A percentile compares a stretch with the other conserved stretches of the same genome.
Conservation (phyloP, 2,329 filamentous ascomycete genomes). For the Hortaea werneckii region DNA sequence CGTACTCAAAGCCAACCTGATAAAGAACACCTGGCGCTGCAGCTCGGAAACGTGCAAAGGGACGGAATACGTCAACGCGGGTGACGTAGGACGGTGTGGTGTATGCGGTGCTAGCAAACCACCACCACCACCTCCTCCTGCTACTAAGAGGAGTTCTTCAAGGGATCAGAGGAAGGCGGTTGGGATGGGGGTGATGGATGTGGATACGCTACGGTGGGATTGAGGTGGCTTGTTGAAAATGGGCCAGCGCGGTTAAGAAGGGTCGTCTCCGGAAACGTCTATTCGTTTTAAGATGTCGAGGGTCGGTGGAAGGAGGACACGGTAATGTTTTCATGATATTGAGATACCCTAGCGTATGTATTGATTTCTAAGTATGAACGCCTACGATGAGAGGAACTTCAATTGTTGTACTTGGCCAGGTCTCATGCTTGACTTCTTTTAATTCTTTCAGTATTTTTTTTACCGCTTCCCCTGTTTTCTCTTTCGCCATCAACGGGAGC, state of each 20-base stretch:
- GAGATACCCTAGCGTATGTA: too few species aligned
- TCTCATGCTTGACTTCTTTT: too few species aligned
- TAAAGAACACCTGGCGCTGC: conserved; percentile 56
- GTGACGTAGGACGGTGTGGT: conserved; percentile 60
- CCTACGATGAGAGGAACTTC: too few species aligned
- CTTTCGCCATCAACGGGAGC: too few species aligned
- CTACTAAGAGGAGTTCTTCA: not conserved
- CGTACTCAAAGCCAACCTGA: conserved; percentile 48
- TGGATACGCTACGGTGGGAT: conserved; percentile 25
- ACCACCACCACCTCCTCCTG: not conserved
- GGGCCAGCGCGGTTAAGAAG: not conserved
- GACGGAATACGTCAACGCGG: conserved; percentile 55
- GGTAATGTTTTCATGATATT: too few species aligned
- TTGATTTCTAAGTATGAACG: too few species aligned
- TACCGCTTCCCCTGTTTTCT: too few species aligned
- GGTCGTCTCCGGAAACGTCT: too few species aligned
- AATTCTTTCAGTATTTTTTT: too few species aligned
- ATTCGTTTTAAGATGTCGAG: too few species aligned
- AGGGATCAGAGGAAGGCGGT: conserved; percentile 1
- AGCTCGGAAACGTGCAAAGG: conserved; percentile 44
- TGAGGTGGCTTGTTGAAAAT: conserved; percentile 6
- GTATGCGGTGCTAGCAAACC: conserved; percentile 46
- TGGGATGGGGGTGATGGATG: conserved; percentile 15
- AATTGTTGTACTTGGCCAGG: too few species aligned
- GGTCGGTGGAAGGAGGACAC: too few species aligned